Percentiles rank a stretch among this genome's conserved stretches.
Conservation (phyloP, 108 stramenopile species). For the Epithemia pelagica region DNA sequence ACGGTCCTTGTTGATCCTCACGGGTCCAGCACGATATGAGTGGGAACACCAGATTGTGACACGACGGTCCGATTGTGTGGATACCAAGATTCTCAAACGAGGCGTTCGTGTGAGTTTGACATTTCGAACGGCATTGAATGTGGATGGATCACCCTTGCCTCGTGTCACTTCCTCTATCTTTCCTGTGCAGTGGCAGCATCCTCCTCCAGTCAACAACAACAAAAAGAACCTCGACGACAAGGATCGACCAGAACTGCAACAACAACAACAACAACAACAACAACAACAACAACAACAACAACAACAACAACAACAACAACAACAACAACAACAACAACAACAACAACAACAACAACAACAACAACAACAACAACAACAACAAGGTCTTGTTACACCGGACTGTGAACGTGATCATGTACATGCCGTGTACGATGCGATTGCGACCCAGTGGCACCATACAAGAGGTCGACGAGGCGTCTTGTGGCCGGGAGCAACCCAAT, state of each 20-base stretch:
- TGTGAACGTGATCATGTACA: slow-evolving; percentile 92
- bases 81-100: slow-evolving; percentile 60
- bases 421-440: slow-evolving; percentile 95
- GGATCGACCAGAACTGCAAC: background rate
- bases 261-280: background rate
- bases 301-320: background rate
- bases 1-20: slow-evolving; percentile 64
- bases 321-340: background rate
- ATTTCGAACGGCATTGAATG: slow-evolving; percentile 61
- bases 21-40: slow-evolving; percentile 68
- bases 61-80: slow-evolving; percentile 70
- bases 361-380: background rate
- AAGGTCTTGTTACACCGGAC: slow-evolving; percentile 48
- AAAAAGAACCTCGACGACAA: slow-evolving; percentile 1
- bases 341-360: background rate
- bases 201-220: background rate
- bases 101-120: slow-evolving; percentile 74
- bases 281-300: background rate
- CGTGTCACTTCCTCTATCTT: slow-evolving; percentile 40
- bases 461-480: slow-evolving; percentile 89
- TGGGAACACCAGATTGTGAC: slow-evolving; percentile 89
- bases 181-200: slow-evolving; percentile 62
- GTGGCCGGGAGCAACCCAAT: slow-evolving; percentile 93
- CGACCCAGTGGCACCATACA: slow-evolving; percentile 96
- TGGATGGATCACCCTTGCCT: slow-evolving; percentile 39